phyloP scores from a whole-genome alignment of 2,329 filamentous ascomycete genomes.

The Monilinia aucupariae region DNA sequence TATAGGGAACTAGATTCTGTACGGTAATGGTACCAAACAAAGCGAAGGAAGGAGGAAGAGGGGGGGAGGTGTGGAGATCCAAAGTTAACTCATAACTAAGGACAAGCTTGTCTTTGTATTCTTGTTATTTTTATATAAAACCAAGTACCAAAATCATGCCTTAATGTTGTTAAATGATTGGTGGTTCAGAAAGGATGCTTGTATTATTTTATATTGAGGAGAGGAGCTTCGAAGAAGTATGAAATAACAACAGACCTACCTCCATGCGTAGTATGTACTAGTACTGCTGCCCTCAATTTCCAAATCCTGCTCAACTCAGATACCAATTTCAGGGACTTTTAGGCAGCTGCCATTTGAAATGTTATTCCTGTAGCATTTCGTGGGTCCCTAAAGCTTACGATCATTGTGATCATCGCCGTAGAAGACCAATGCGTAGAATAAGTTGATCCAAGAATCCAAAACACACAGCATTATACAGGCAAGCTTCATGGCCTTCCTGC shows the following conservation, averaged over 20 bases:
- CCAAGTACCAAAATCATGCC: too few species aligned
- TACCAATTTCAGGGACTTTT: neutral
- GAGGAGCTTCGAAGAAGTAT: too few species aligned
- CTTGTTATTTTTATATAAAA: too few species aligned
- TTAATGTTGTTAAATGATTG: too few species aligned
- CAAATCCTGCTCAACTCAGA: neutral
- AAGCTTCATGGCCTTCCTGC: neutral
- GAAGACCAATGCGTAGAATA: neutral
- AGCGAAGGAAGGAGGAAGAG: neutral
- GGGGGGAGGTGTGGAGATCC: too few species aligned
- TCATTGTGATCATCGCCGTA: too few species aligned
- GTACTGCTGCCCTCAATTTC: neutral
- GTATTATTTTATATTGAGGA: neutral
- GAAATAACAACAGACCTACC: neutral
- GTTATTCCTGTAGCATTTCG: neutral
- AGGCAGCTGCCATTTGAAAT: neutral
- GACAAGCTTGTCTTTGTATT: too few species aligned
- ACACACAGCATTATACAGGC: neutral
- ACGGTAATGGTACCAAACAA: neutral
- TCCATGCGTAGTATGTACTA: neutral
- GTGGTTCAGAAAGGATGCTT: too few species aligned
- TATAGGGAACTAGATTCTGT: neutral
- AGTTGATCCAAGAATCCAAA: neutral
- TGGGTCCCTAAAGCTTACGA: neutral
- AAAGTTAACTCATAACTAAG: too few species aligned